phyloP scores from a whole-genome alignment of 2,329 filamentous ascomycete species.

The Massarina eburnea region DNA sequence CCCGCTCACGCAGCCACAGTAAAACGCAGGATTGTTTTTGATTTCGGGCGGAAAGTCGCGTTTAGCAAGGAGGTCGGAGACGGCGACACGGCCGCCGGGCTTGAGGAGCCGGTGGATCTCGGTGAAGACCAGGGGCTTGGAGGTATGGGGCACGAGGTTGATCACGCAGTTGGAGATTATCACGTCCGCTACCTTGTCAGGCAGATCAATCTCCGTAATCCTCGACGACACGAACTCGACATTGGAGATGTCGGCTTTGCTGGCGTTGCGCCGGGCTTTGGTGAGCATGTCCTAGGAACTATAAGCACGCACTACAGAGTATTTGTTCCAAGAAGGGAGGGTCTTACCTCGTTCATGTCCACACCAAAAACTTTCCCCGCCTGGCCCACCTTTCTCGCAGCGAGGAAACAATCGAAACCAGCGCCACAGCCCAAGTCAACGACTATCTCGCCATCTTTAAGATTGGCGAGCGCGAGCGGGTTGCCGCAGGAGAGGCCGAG shows the following conservation, averaged over 20 bases:
- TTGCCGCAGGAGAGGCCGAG: conserved; percentile 59
- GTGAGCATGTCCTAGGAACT: conserved; percentile 63
- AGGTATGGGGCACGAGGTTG: conserved; percentile 26
- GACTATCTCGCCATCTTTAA: conserved; percentile 58
- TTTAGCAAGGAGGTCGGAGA: conserved; percentile 62
- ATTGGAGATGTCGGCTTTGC: conserved; percentile 46
- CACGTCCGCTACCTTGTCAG: conserved; percentile 50
- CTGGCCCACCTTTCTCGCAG: conserved; percentile 53
- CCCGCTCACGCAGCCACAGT: conserved; percentile 63
- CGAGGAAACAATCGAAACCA: conserved; percentile 61
- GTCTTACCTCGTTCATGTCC: conserved; percentile 61
- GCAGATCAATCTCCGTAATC: conserved; percentile 56
- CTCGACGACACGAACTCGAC: conserved; percentile 52
- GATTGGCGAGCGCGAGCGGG: conserved; percentile 52
- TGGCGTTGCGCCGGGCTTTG: conserved; percentile 51
- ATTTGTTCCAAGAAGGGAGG: too few relatives aligned
- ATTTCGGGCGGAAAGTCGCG: conserved; percentile 54
- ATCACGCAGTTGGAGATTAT: conserved; percentile 63
- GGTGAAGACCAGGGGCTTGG: conserved; percentile 46
- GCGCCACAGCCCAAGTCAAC: conserved; percentile 61
- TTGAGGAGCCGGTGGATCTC: conserved; percentile 63
- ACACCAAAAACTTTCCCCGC: conserved; percentile 57
- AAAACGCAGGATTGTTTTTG: conserved; percentile 53
- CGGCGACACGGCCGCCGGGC: conserved; percentile 58
- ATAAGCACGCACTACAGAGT: too few relatives aligned